Evolutionary conservation across 305 asterid species (phyloP).

Genomic region (Fraxinus sp.): DNA sequence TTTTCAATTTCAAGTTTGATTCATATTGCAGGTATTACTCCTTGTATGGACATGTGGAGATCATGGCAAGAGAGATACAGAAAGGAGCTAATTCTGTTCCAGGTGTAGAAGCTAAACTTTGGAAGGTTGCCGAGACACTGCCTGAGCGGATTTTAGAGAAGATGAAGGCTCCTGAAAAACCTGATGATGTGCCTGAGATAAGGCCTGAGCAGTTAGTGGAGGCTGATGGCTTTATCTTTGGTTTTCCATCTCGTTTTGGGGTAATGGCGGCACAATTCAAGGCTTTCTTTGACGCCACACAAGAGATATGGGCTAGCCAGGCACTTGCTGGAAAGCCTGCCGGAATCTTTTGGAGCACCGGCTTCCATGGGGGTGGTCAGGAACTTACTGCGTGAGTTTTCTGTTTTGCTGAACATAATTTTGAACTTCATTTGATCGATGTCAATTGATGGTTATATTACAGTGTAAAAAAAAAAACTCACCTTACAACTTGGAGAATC

Average conservation of each 20-base stretch:
- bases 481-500: not conserved
- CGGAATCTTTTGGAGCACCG: conserved; percentile 93
- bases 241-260: conserved; percentile 88
- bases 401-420: not conserved
- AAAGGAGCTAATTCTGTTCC: conserved; percentile 72
- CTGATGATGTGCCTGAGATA: conserved; percentile 77
- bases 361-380: conserved; percentile 97
- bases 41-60: conserved; percentile 78
- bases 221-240: conserved; percentile 89
- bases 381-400: conserved; percentile 82
- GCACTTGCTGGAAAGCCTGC: conserved; percentile 97
- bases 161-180: conserved; percentile 75
- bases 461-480: not conserved
- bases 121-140: conserved; percentile 92
- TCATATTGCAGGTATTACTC: conserved; percentile 63
- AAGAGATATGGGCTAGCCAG: conserved; percentile 69
- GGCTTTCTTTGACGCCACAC: conserved; percentile 78
- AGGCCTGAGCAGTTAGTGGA: conserved; percentile 74
- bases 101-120: conserved; percentile 86
- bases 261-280: conserved; percentile 91
- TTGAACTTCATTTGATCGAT: conserved; percentile 7
- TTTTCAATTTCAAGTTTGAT: not conserved
- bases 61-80: conserved; percentile 78
- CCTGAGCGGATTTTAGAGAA: conserved; percentile 58
- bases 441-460: not conserved